These are phyloP conservation scores for Fusarium sublunatum DNA, from an alignment of 2,329 filamentous ascomycete species.

Conservation along the genomic window DNA sequence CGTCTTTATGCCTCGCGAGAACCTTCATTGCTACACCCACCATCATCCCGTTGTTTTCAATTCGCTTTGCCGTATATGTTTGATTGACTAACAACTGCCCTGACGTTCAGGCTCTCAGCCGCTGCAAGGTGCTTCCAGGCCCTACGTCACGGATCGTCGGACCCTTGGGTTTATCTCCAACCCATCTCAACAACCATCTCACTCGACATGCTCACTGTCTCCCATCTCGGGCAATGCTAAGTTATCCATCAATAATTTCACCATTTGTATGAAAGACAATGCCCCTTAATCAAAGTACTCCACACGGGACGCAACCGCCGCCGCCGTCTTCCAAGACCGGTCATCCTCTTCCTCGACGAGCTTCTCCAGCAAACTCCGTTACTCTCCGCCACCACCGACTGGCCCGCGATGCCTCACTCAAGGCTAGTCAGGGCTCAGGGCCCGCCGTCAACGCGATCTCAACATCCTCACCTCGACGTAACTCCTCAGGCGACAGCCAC, in stretches of 20 bases:
- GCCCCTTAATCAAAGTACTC: slow-evolving; percentile 44
- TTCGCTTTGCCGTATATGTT: slow-evolving; percentile 1
- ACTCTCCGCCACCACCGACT: slow-evolving; percentile 61
- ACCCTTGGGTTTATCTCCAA: slow-evolving; percentile 25
- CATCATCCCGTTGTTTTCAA: slow-evolving; percentile 4
- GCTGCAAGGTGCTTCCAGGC: slow-evolving; percentile 32
- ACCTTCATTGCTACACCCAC: slow-evolving; percentile 19
- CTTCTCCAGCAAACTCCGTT: slow-evolving; percentile 59
- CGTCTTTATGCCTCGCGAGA: slow-evolving; percentile 4
- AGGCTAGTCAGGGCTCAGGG: slow-evolving; percentile 43
- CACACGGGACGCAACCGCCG: slow-evolving; percentile 44
- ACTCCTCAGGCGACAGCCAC: slow-evolving; percentile 63
- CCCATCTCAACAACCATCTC: slow-evolving; percentile 11
- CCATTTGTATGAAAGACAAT: slow-evolving; percentile 36
- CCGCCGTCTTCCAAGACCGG: slow-evolving; percentile 44
- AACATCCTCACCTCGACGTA: slow-evolving; percentile 46
- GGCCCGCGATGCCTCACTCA: slow-evolving; percentile 55
- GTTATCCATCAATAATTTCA: not conserved
- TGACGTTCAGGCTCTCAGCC: slow-evolving; percentile 13
- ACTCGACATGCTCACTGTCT: slow-evolving; percentile 17
- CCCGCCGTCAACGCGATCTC: slow-evolving; percentile 31
- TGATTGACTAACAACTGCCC: slow-evolving; percentile 24
- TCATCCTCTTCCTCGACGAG: slow-evolving; percentile 58
- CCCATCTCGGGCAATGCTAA: slow-evolving; percentile 28
- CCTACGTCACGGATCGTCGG: slow-evolving; percentile 38